A percentile compares a stretch with the other conserved stretches of the same genome.
Evolutionary conservation across 441 rosid genomes (phyloP).

Genomic region (Euphorbia celastroides): DNA sequence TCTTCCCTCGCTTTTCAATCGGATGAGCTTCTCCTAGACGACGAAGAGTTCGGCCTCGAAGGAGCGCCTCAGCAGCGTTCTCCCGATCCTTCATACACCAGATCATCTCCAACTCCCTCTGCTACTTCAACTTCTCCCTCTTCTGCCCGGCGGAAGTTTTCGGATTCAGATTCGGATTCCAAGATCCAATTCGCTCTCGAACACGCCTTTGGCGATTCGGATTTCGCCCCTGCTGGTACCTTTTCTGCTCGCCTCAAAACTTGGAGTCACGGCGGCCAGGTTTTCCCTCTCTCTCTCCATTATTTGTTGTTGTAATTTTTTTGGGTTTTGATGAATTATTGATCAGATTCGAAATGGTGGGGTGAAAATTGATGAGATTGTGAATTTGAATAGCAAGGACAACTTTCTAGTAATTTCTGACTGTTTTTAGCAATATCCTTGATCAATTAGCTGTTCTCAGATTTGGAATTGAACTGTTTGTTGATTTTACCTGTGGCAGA

Average conservation of each 20-base stretch:
- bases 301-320: background rate
- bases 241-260: conserved; percentile 95
- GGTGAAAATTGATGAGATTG: too few relatives aligned
- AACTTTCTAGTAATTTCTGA: too few relatives aligned
- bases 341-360: too few relatives aligned
- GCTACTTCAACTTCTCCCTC: conserved; percentile 7
- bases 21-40: conserved; percentile 79
- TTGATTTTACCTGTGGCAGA: conserved; percentile 30
- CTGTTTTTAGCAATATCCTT: too few relatives aligned
- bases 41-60: conserved; percentile 74
- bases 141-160: conserved; percentile 36
- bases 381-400: too few relatives aligned
- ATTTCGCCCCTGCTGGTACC: conserved; percentile 69
- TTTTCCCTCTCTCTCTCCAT: conserved; percentile 6
- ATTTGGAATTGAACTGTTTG: background rate
- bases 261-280: conserved; percentile 80
- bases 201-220: conserved; percentile 85
- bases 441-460: background rate
- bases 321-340: too few relatives aligned
- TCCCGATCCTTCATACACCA: conserved; percentile 23
- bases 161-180: conserved; percentile 79
- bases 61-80: conserved; percentile 31
- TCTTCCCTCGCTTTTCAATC: conserved; percentile 46
- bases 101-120: conserved; percentile 27
- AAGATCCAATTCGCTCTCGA: conserved; percentile 89